Evolutionary conservation across 2,329 filamentous ascomycete species (phyloP), one percentile per base, ranked within the genome.

Genomic region (Trichoderma semiorbis): DNA sequence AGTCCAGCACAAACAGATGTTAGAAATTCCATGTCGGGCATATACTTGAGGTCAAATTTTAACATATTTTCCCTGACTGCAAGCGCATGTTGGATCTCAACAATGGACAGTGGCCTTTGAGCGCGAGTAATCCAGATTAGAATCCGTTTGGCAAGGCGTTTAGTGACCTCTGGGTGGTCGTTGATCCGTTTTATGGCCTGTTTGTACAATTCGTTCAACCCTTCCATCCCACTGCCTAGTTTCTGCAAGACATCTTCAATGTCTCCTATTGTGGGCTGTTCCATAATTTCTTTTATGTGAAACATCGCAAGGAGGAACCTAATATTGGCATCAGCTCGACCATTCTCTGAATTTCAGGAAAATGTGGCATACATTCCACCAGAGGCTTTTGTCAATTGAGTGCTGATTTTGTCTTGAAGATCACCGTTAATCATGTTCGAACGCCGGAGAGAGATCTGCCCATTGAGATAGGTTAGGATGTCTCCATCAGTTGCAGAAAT

Each of bases 51-150:
- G 21, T 39, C 12, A 3, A 61, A 61, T 5, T 3, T 11, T 0
- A 11, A 26, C n/a, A 0, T 73, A 78, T 3, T 67, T 1, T 50
- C 83, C 79, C 0, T 43, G 3, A 84, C 75, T 0, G 81, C 84
- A 16, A 87, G 78, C 0, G 84, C 84, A 72, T 85, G 79, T 63
- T 79, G 79, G 5, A 87, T 77, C 70, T 86, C 83, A 1, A n/a
- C 0, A 0, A 70, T 76, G 1, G 71, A 79, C 0, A 86, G 72
- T 0, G 75, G 80, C 50, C 80, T 77, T 60, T 75, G 79, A 0
- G 83, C 78, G 47, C 71, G 83, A 0, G 77, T 78, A 12, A 86
- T 80, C 84, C 83, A 86, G 0, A 77, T 76, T 0, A 86, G 70
- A 3, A 79, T 76, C 21, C 81, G 70, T 8, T 78, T 81, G 0